Conservation (phyloP, 2,329 filamentous ascomycete genomes). For the Dryadomyces sulphureus region DNA sequence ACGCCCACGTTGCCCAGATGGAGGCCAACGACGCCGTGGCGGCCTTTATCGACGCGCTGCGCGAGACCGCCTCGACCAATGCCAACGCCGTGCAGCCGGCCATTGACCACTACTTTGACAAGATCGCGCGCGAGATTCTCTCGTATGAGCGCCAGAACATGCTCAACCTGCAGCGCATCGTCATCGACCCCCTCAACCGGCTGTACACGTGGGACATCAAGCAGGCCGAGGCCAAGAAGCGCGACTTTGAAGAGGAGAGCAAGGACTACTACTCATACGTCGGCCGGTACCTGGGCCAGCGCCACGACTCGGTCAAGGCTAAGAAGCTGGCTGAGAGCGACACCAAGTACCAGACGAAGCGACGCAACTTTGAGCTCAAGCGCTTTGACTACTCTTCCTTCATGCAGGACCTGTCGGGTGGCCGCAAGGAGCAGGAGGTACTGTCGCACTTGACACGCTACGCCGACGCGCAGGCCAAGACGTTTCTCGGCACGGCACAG, state of each 20-base stretch:
- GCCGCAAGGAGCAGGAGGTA: constrained; percentile 96
- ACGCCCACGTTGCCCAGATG: constrained; percentile 63
- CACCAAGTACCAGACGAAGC: constrained; percentile 87
- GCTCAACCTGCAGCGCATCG: constrained; percentile 71
- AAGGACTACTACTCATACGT: constrained; percentile 97
- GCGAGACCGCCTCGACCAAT: constrained; percentile 80
- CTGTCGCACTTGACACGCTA: constrained; percentile 88
- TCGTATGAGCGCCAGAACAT: constrained; percentile 77
- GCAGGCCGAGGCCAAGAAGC: constrained; percentile 89
- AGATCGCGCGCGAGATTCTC: constrained; percentile 83
- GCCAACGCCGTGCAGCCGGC: constrained; percentile 94
- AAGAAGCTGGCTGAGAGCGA: constrained; percentile 95
- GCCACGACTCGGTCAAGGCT: constrained; percentile 89
- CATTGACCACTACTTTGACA: constrained; percentile 95
- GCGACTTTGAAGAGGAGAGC: constrained; percentile 97
- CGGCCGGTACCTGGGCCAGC: constrained; percentile 86
- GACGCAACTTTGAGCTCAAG: constrained; percentile 89
- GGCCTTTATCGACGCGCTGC: constrained; percentile 71
- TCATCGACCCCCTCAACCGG: constrained; percentile 86
- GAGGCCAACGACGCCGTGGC: constrained; percentile 76
- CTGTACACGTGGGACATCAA: constrained; percentile 95
- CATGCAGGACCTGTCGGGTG: constrained; percentile 97
- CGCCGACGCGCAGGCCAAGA: constrained; percentile 76
- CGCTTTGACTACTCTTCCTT: constrained; percentile 98
- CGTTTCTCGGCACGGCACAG: constrained; percentile 69